Evolutionary conservation across 495 filamentous ascomycete species (phyloP).

Genomic region (Aspergillus avenaceus): DNA sequence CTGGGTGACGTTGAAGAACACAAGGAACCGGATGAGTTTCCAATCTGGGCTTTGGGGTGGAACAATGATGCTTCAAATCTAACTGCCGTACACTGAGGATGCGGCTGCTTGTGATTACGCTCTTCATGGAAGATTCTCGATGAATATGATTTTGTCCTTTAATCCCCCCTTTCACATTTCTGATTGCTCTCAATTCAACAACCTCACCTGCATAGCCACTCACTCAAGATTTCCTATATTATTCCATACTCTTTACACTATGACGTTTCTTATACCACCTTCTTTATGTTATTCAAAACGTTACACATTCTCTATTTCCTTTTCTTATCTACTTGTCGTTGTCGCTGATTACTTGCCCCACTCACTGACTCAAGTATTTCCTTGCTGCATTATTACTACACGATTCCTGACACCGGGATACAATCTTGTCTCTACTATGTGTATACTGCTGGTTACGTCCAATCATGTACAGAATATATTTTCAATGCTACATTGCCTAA

Average conservation of each 20-base stretch:
- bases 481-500: neutral
- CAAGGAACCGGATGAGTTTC: constrained; percentile 26
- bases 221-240: too few species aligned
- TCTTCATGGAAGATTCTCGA: too few species aligned
- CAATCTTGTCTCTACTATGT: neutral
- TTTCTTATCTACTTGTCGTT: neutral
- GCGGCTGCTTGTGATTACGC: neutral
- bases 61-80: constrained; percentile 28
- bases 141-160: too few species aligned
- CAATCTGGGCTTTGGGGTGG: constrained; percentile 43
- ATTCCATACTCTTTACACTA: too few species aligned
- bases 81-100: constrained; percentile 33
- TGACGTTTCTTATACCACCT: too few species aligned
- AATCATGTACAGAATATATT: neutral
- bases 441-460: neutral
- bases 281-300: too few species aligned
- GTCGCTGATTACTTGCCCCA: neutral
- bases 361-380: neutral
- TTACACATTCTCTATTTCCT: too few species aligned
- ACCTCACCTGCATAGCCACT: neutral
- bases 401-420: neutral
- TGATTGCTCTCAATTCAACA: neutral
- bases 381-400: neutral
- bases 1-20: constrained; percentile 22
- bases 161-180: too few species aligned